Evolutionary conservation across 176 grass and related monocot genomes (phyloP).

Genomic region (Musa schizocarpa): DNA sequence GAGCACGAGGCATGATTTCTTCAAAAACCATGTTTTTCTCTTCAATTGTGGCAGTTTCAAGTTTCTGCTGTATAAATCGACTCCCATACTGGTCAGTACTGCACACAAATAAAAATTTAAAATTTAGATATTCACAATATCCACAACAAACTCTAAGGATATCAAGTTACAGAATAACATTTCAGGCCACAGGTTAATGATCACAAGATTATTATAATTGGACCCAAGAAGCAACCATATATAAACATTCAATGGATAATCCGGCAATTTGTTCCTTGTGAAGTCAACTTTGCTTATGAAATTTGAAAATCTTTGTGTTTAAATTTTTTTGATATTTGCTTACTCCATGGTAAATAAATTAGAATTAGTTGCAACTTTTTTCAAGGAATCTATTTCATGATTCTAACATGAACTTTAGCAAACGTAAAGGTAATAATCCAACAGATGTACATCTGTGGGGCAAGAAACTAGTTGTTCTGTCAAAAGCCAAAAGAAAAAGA

Average conservation of each 20-base stretch:
- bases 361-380: background rate
- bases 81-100: conserved; percentile 41
- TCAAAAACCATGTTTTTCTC: conserved; percentile 38
- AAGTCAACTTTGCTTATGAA: background rate
- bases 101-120: conserved; percentile 25
- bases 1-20: conserved; percentile 24
- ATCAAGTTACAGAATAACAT: background rate
- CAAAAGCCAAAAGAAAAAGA: background rate
- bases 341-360: background rate
- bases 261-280: too few species aligned
- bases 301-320: background rate
- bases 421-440: background rate
- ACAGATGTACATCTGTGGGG: background rate
- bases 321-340: background rate
- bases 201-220: too few species aligned
- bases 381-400: background rate
- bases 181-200: background rate
- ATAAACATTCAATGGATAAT: too few species aligned
- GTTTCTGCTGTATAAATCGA: conserved; percentile 49
- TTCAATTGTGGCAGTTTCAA: conserved; percentile 56
- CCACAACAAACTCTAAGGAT: background rate
- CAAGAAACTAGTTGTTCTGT: background rate
- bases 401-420: background rate
- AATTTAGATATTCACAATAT: conserved; percentile 1
- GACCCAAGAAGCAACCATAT: too few species aligned